Conservation (phyloP, 495 filamentous ascomycete genomes). For the Aspergillus mulundensis region DNA sequence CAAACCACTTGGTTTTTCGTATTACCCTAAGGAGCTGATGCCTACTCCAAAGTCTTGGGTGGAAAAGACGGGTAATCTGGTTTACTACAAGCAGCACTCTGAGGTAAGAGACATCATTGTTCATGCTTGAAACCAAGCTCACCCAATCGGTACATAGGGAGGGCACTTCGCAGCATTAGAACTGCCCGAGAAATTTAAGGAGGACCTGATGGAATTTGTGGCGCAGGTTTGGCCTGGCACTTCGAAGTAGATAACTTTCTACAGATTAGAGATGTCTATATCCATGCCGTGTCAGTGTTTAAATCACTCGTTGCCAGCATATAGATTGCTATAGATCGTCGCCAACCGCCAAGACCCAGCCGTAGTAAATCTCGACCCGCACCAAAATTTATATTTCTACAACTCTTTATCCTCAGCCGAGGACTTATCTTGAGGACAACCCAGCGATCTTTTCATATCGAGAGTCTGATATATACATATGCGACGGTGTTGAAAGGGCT, state of each 20-base stretch:
- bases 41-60: constrained; percentile 50
- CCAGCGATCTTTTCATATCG: too few relatives aligned
- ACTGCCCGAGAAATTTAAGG: constrained; percentile 33
- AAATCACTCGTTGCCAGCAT: background rate
- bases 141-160: constrained; percentile 32
- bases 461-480: background rate
- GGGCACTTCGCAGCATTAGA: constrained; percentile 23
- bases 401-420: background rate
- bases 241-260: background rate
- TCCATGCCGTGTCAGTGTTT: too few relatives aligned
- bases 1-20: constrained; percentile 58
- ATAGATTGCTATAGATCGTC: background rate
- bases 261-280: background rate
- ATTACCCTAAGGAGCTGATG: constrained; percentile 52
- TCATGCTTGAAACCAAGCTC: background rate
- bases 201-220: constrained; percentile 57
- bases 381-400: constrained; percentile 3
- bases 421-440: too few relatives aligned
- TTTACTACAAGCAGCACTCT: constrained; percentile 32
- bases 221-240: constrained; percentile 31
- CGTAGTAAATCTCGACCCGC: background rate
- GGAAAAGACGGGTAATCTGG: constrained; percentile 44
- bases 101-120: constrained; percentile 15
- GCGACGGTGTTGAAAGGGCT: background rate
- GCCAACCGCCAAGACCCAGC: background rate